phyloP scores from a whole-genome alignment of 2,329 filamentous ascomycete genomes.

The Malbranchea zuffiana region DNA sequence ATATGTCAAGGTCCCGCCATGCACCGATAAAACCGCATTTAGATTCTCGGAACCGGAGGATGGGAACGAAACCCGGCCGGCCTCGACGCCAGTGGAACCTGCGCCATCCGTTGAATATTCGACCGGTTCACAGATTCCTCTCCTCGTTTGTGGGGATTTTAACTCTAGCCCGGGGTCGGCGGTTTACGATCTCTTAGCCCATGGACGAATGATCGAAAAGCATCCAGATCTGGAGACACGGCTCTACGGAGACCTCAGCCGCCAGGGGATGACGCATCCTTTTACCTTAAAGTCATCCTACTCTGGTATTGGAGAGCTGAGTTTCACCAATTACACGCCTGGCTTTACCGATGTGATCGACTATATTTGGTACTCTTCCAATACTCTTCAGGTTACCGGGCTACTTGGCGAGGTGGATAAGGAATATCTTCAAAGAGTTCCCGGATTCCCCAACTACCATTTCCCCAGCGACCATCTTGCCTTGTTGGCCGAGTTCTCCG shows the following conservation, averaged over 20 bases:
- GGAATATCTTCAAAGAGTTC: conserved; percentile 73
- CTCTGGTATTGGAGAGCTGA: conserved; percentile 68
- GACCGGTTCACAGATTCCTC: conserved; percentile 74
- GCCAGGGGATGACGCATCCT: conserved; percentile 83
- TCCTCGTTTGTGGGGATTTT: conserved; percentile 90
- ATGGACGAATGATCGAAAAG: conserved; percentile 64
- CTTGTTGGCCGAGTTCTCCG: conserved; percentile 76
- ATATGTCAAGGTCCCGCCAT: conserved; percentile 67
- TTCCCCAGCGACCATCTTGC: conserved; percentile 90
- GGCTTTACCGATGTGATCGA: conserved; percentile 88
- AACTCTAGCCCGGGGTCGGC: conserved; percentile 82
- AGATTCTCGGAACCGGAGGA: conserved; percentile 41
- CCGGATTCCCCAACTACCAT: conserved; percentile 87
- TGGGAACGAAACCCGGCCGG: conserved; percentile 29
- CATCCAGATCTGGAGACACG: conserved; percentile 70
- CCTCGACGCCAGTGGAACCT: conserved; percentile 46
- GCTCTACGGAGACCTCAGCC: conserved; percentile 87
- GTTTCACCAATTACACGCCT: conserved; percentile 94
- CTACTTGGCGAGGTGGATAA: conserved; percentile 78
- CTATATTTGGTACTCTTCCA: conserved; percentile 96
- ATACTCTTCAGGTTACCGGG: conserved; percentile 71
- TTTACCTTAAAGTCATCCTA: conserved; percentile 92
- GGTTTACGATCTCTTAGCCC: conserved; percentile 79
- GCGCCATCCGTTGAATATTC: conserved; percentile 79
- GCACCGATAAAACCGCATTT: conserved; percentile 62